A percentile compares a stretch with the other conserved stretches of the same genome.
phyloP scores from a whole-genome alignment of 2,329 filamentous ascomycete genomes.

The Aspergillus sclerotialis region DNA sequence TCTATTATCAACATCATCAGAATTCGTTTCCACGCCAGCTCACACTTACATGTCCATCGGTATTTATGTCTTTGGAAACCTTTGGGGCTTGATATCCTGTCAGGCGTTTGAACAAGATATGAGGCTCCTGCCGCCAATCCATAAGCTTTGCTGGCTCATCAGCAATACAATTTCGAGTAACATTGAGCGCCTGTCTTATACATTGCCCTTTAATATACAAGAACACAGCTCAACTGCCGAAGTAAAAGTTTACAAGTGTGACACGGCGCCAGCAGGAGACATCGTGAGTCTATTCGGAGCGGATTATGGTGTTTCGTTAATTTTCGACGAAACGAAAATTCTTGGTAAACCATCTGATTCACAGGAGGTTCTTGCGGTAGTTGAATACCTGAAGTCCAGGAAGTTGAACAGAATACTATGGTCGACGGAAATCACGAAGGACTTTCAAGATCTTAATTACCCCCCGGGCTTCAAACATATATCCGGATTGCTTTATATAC shows the following conservation, averaged over 20 bases:
- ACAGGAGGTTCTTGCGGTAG: conserved; percentile 72
- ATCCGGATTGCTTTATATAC: conserved; percentile 72
- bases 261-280: conserved; percentile 78
- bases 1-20: conserved; percentile 67
- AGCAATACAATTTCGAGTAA: conserved; percentile 78
- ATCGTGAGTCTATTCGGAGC: conserved; percentile 74
- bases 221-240: conserved; percentile 71
- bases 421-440: conserved; percentile 63
- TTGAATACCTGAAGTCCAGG: conserved; percentile 74
- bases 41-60: conserved; percentile 86
- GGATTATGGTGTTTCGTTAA: conserved; percentile 75
- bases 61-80: conserved; percentile 74
- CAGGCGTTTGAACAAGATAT: conserved; percentile 74
- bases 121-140: conserved; percentile 78
- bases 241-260: conserved; percentile 71
- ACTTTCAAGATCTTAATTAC: conserved; percentile 77
- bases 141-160: conserved; percentile 83
- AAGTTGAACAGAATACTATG: conserved; percentile 65
- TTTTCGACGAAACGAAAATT: conserved; percentile 76
- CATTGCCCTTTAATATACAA: conserved; percentile 69
- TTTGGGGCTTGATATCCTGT: conserved; percentile 82
- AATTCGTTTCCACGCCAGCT: conserved; percentile 73
- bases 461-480: conserved; percentile 68
- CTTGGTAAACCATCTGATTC: conserved; percentile 66
- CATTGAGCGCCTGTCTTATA: conserved; percentile 78